Percentiles rank a stretch among this genome's conserved stretches.
phyloP scores from a whole-genome alignment of 1,284 basidiomycete genomes.

The Cronartium quercuum region DNA sequence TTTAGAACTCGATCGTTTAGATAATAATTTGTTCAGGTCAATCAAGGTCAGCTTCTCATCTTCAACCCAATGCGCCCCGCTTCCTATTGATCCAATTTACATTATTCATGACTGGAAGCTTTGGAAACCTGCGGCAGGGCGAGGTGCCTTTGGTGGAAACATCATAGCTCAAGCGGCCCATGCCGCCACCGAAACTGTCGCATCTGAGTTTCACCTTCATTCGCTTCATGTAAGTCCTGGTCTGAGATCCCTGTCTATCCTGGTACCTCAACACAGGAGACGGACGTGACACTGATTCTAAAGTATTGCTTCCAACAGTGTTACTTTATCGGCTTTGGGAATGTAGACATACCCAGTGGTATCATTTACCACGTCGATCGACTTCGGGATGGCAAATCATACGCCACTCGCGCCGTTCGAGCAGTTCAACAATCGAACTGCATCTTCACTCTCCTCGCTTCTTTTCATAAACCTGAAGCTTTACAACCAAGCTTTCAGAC shows the following conservation, averaged over 20 bases:
- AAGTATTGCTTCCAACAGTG: constrained; percentile 54
- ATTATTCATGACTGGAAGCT: constrained; percentile 49
- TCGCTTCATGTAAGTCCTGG: constrained; percentile 62
- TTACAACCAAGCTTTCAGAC: constrained; percentile 56
- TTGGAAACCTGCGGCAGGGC: constrained; percentile 63
- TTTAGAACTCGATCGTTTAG: constrained; percentile 30
- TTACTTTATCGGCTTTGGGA: constrained; percentile 73
- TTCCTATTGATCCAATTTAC: background rate
- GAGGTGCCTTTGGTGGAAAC: constrained; percentile 58
- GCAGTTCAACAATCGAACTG: constrained; percentile 67
- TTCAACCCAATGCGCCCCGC: background rate
- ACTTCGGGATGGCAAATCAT: constrained; percentile 69
- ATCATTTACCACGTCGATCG: constrained; percentile 79
- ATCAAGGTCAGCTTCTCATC: constrained; percentile 6
- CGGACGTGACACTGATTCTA: constrained; percentile 36
- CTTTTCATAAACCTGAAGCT: constrained; percentile 73
- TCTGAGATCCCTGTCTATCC: background rate
- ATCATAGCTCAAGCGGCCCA: constrained; percentile 56
- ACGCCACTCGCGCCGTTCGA: constrained; percentile 66
- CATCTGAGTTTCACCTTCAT: constrained; percentile 49
- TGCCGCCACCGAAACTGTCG: constrained; percentile 40
- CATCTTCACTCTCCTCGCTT: constrained; percentile 77
- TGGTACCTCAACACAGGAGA: constrained; percentile 50
- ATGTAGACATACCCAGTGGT: constrained; percentile 58
- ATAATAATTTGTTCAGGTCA: constrained; percentile 34